Base-by-base conservation (phyloP, 352 stramenopile genomes). In the Peronospora belbahrii region DNA sequence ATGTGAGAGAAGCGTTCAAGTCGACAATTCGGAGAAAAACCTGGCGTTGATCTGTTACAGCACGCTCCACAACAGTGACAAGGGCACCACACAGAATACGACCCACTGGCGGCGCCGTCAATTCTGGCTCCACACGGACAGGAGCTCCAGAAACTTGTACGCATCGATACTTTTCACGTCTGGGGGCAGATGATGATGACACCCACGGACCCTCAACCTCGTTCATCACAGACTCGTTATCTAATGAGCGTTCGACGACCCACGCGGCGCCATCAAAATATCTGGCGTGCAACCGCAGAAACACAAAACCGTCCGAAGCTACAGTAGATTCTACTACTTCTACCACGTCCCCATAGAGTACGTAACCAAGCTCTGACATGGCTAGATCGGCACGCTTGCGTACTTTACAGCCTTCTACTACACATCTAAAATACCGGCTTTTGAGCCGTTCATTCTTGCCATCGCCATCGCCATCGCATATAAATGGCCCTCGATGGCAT, bases 381-480 rank as follows among this genome's bases (percentile, higher is more conserved):
- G 52, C 43, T 30, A 88, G 39, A 40, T 88, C 69, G 0, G 74
- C 69, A 8, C 39, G 37, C 2, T 44, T 56, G 25, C 77, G 74
- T 17, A 67, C 77, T 41, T 88, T 88, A 47, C 77, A 88, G 37
- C 77, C 77, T 70, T 88, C 77, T 20, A 88, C 74, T 2, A 87
- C 77, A 46, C 77, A 88, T 2, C 75, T 59, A 19, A 68, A 88
- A 42, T 67, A 85, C 6, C 61, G 60, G 20, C 48, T 53, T 42
- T 6, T 15, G 3, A n/a, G 14, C 1, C 7, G 24, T 10, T 10
- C 13, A 4, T 28, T 59, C 19, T 24, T 17, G 3, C 32, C 15
- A 23, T 33, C 9, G 3, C 33, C 57, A 20, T 24, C 19, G 3
- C 32, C 15, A 23, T 33, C 9, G 3, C 33, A 35, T 30, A 25